phyloP scores from a whole-genome alignment of 805 yeast species.

The Saccharomyces kudriavzevii region DNA sequence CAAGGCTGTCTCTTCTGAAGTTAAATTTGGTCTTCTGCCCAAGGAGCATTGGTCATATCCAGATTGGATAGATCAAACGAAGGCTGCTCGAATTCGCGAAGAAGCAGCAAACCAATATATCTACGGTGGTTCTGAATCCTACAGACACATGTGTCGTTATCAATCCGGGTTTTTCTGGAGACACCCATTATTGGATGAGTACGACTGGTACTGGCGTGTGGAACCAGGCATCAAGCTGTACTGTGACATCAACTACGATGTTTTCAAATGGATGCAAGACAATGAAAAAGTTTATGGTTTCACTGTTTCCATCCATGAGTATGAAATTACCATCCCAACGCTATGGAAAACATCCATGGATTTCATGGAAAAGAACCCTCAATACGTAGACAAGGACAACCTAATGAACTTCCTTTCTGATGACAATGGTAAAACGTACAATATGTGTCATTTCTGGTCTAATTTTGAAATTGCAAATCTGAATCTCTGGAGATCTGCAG shows the following conservation, averaged over 20 bases:
- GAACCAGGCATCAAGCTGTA: conserved; percentile 71
- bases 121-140: conserved; percentile 67
- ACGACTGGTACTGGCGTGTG: conserved; percentile 89
- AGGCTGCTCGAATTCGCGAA: conserved; percentile 57
- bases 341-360: conserved; percentile 68
- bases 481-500: conserved; percentile 64
- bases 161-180: conserved; percentile 80
- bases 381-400: conserved; percentile 51
- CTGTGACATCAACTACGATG: conserved; percentile 74
- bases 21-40: conserved; percentile 67
- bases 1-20: conserved; percentile 53
- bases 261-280: conserved; percentile 74
- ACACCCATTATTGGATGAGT: conserved; percentile 55
- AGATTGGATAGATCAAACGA: conserved; percentile 61
- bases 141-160: conserved; percentile 86
- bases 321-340: conserved; percentile 60
- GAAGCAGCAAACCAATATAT: conserved; percentile 43
- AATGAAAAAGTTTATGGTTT: conserved; percentile 67
- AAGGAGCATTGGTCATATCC: conserved; percentile 84
- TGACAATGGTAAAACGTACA: conserved; percentile 62
- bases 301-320: conserved; percentile 66
- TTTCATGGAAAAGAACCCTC: conserved; percentile 53
- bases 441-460: conserved; percentile 84
- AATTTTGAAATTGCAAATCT: conserved; percentile 75
- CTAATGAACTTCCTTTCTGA: conserved; percentile 64